A percentile compares a stretch with the other conserved stretches of the same genome.
phyloP scores from a whole-genome alignment of 441 rosid species.

The Aleurites moluccanus region DNA sequence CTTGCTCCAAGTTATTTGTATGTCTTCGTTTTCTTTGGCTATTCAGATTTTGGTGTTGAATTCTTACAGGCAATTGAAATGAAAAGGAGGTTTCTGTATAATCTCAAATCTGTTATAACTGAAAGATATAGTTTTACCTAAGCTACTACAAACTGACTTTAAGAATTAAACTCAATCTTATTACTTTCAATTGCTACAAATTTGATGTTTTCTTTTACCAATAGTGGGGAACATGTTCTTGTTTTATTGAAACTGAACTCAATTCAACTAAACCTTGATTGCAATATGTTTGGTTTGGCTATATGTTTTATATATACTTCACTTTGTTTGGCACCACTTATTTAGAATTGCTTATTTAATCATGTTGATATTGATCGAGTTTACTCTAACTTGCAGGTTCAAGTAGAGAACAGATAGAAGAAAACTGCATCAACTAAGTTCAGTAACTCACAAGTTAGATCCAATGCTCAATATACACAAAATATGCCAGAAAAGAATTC shows the following conservation, averaged over 20 bases:
- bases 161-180: background rate
- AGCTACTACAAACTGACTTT: background rate
- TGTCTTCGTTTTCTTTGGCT: background rate
- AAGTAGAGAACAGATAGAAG: conserved; percentile 45
- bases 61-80: background rate
- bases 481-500: conserved; percentile 38
- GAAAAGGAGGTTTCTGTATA: background rate
- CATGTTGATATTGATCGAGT: background rate
- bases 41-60: background rate
- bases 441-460: conserved; percentile 52
- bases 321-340: background rate
- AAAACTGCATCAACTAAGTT: conserved; percentile 60
- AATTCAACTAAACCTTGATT: background rate
- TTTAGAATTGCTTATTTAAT: conserved; percentile 3
- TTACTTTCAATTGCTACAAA: background rate
- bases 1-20: background rate
- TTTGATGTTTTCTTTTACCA: background rate
- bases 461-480: conserved; percentile 37
- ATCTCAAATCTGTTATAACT: background rate
- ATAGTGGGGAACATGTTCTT: background rate
- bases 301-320: background rate
- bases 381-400: conserved; percentile 42
- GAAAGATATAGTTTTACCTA: background rate
- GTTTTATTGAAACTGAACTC: background rate
- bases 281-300: background rate